Conservation (phyloP, 495 filamentous ascomycete species). For the Annulohypoxylon maeteangense region DNA sequence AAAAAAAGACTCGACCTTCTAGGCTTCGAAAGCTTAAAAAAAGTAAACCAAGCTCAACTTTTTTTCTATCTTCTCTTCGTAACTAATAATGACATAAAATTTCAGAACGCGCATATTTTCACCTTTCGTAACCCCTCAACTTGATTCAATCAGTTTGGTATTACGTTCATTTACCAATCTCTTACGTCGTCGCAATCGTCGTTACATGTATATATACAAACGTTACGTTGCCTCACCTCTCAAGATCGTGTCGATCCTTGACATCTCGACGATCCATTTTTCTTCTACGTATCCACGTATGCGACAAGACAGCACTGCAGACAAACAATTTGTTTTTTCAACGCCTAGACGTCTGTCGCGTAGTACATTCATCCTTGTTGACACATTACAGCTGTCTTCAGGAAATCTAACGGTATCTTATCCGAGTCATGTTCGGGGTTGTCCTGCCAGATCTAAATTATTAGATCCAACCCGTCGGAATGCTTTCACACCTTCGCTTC, state of each 20-base stretch:
- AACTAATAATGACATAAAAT: slow-evolving; percentile 36
- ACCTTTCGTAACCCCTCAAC: slow-evolving; percentile 11
- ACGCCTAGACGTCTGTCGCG: slow-evolving; percentile 10
- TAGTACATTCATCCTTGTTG: slow-evolving; percentile 33
- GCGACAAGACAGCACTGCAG: slow-evolving; percentile 31
- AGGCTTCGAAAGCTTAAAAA: slow-evolving; percentile 15
- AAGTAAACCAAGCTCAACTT: slow-evolving; percentile 15
- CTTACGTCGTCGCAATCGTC: slow-evolving; percentile 30
- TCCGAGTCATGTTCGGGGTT: slow-evolving; percentile 39
- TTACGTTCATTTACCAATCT: slow-evolving; percentile 26
- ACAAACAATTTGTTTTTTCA: slow-evolving; percentile 22
- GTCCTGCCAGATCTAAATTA: slow-evolving; percentile 41
- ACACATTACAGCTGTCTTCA: slow-evolving; percentile 13
- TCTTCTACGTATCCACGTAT: slow-evolving; percentile 26
- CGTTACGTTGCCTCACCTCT: slow-evolving; percentile 21
- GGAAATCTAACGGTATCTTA: slow-evolving; percentile 16
- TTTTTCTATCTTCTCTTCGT: neutral
- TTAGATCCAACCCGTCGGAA: slow-evolving; percentile 48
- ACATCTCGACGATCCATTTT: slow-evolving; percentile 42
- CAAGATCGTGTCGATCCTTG: slow-evolving; percentile 30
- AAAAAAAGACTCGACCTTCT: slow-evolving; percentile 13
- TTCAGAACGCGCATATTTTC: slow-evolving; percentile 4
- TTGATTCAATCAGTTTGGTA: slow-evolving; percentile 15
- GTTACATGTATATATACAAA: slow-evolving; percentile 30
- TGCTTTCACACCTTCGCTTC: slow-evolving; percentile 67